These are phyloP conservation scores for Leucocoprinus leucothites DNA, from an alignment of 768 basidiomycete species.

Conservation along the genomic window DNA sequence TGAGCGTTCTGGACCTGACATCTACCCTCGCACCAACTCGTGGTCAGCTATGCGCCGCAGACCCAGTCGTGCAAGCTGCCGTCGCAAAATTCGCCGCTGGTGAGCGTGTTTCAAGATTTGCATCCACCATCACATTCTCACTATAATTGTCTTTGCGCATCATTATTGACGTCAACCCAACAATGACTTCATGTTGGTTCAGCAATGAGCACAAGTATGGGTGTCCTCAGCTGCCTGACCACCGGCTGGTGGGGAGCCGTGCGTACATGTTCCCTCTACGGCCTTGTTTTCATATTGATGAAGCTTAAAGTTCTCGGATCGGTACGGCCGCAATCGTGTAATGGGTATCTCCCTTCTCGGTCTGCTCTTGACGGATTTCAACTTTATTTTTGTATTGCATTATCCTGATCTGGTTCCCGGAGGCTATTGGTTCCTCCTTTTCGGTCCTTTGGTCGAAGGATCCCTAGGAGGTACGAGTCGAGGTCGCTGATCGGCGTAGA, in stretches of 20 bases:
- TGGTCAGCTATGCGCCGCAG: slow-evolving; percentile 46
- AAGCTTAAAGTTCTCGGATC: slow-evolving; percentile 62
- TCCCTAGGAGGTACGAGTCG: slow-evolving; percentile 58
- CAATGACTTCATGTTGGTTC: neutral
- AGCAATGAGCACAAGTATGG: slow-evolving; percentile 67
- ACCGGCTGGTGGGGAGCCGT: slow-evolving; percentile 87
- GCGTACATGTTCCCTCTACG: slow-evolving; percentile 23
- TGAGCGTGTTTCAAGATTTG: slow-evolving; percentile 26
- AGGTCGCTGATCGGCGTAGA: neutral
- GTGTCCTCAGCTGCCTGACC: slow-evolving; percentile 73
- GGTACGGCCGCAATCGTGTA: slow-evolving; percentile 65
- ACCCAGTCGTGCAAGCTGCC: slow-evolving; percentile 71
- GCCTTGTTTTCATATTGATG: slow-evolving; percentile 12
- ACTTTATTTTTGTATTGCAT: slow-evolving; percentile 61
- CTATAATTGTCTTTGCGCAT: slow-evolving; percentile 1
- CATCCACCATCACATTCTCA: neutral
- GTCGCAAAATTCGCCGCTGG: slow-evolving; percentile 65
- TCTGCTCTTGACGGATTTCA: slow-evolving; percentile 57
- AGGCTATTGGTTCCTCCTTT: slow-evolving; percentile 75
- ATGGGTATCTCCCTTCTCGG: slow-evolving; percentile 63
- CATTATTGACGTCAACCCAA: slow-evolving; percentile 7
- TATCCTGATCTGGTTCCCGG: slow-evolving; percentile 65
- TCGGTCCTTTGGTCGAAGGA: slow-evolving; percentile 68
- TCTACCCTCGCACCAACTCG: slow-evolving; percentile 1
- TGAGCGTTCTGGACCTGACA: neutral